phyloP scores from a whole-genome alignment of 2,329 filamentous ascomycete genomes.

The Fusarium drepaniforme region DNA sequence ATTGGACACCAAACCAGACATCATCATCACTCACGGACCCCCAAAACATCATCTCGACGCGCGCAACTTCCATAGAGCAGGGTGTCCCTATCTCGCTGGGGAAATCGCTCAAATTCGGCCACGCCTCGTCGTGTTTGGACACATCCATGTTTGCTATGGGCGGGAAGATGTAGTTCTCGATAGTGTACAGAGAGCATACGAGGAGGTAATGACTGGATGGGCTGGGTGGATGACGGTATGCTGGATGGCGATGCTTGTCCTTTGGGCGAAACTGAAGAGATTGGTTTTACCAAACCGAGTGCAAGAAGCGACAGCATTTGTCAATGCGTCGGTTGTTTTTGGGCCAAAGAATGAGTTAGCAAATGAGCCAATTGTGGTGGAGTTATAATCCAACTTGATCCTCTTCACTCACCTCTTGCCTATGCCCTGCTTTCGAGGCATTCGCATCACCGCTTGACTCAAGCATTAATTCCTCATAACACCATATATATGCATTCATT shows the following conservation, averaged over 20 bases:
- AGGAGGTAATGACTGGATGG: constrained; percentile 37
- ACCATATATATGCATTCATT: not conserved
- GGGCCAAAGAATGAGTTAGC: constrained; percentile 15
- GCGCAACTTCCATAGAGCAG: constrained; percentile 39
- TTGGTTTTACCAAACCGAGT: not conserved
- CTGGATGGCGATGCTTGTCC: constrained; percentile 31
- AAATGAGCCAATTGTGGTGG: constrained; percentile 19
- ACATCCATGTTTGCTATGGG: constrained; percentile 41
- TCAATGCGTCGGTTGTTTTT: constrained; percentile 29
- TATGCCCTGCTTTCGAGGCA: not conserved
- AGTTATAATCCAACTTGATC: not conserved
- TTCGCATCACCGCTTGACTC: accelerated
- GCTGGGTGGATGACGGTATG: constrained; percentile 34
- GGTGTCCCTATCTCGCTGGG: constrained; percentile 36
- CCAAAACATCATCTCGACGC: constrained; percentile 41
- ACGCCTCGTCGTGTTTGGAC: constrained; percentile 39
- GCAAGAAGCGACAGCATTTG: constrained; percentile 4
- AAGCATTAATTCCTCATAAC: not conserved
- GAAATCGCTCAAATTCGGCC: constrained; percentile 34
- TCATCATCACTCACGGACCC: constrained; percentile 43
- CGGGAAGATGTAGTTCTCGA: constrained; percentile 38
- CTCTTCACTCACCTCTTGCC: not conserved
- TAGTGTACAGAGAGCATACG: constrained; percentile 27
- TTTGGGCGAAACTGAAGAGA: constrained; percentile 7
- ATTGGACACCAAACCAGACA: constrained; percentile 19